Base-by-base conservation (phyloP, 768 basidiomycete species). In the Suillus clintonianus region DNA sequence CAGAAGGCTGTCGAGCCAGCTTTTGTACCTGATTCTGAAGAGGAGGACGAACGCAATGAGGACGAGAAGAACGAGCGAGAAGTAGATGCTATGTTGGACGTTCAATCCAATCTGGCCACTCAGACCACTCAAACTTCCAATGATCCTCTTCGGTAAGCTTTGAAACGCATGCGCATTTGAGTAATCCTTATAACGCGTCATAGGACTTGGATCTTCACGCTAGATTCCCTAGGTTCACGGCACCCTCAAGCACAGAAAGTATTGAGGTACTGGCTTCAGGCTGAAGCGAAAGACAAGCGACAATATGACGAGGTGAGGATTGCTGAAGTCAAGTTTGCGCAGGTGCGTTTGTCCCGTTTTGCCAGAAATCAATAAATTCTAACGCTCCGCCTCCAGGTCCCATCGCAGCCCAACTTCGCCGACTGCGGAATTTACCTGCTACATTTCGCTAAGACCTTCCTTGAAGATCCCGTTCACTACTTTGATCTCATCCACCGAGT, bases 361-460 rank as follows among this genome's bases (percentile, higher is more conserved):
- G 41, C 51, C 15, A 43, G 30, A 53, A n/a, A 53, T 27, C 27
- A 27, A 27, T 27, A 27, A 27, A 27, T 53, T 45, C 2, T 37
- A 17, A 53, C 34, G 27, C 24, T 48, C 32, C 6, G 10, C 19
- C 19, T 47, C 5, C 67, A 97, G 94, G 93, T 95, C 4, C 97
- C 97, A 4, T 79, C 81, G 27, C 97, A 99, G 72, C 86, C 87
- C 17, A 98, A 99, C 72, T 92, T 81, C 66, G 92, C 89, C 70
- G 96, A 98, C 74, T 99, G 97, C 68, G 97, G 97, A 7, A 73
- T 97, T 34, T 99, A 93, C 74, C 82, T 99, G 14, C 80, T 99
- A 13, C 95, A 99, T 71, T 94, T 94, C 58, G 91, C 89, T 9
- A 80, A 88, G 68, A 86, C 85, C 0, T 92, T 99, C 71, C 85